A percentile compares a stretch with the other conserved stretches of the same genome.
phyloP scores from a whole-genome alignment of 305 asterid species.

The Fraxinus xanthoxyloides region DNA sequence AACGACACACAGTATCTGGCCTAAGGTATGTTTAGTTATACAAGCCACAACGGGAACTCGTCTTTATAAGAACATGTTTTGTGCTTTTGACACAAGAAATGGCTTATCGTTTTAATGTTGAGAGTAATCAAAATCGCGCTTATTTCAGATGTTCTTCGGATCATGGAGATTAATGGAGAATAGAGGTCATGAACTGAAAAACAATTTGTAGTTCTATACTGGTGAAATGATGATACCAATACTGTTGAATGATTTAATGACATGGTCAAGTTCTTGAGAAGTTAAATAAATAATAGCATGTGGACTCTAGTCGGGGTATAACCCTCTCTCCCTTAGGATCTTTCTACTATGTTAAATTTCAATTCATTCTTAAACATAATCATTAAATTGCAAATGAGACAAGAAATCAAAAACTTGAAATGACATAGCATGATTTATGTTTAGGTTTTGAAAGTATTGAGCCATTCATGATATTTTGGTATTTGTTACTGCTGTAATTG shows the following conservation, averaged over 20 bases:
- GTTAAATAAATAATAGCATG: neutral
- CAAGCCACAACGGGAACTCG: slow-evolving; percentile 14
- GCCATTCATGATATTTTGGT: neutral
- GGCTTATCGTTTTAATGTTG: too few species aligned
- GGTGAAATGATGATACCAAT: neutral
- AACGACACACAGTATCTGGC: slow-evolving; percentile 83
- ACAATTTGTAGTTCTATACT: neutral
- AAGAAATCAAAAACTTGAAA: neutral
- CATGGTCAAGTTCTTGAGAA: neutral
- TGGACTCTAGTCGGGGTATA: neutral
- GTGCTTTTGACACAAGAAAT: neutral
- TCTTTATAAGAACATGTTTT: neutral
- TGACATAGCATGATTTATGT: neutral
- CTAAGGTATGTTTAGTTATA: slow-evolving; percentile 55
- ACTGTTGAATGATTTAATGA: neutral
- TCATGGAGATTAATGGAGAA: neutral
- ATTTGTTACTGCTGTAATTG: too few species aligned
- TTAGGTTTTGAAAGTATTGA: neutral
- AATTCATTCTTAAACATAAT: neutral
- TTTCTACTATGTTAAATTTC: neutral
- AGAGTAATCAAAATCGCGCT: too few species aligned
- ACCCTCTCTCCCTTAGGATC: neutral
- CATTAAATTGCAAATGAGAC: neutral
- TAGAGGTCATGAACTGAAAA: neutral
- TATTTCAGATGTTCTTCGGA: too few species aligned